These are phyloP conservation scores for Zasmidium cellare DNA, from an alignment of 2,329 filamentous ascomycete species.

Conservation along the genomic window DNA sequence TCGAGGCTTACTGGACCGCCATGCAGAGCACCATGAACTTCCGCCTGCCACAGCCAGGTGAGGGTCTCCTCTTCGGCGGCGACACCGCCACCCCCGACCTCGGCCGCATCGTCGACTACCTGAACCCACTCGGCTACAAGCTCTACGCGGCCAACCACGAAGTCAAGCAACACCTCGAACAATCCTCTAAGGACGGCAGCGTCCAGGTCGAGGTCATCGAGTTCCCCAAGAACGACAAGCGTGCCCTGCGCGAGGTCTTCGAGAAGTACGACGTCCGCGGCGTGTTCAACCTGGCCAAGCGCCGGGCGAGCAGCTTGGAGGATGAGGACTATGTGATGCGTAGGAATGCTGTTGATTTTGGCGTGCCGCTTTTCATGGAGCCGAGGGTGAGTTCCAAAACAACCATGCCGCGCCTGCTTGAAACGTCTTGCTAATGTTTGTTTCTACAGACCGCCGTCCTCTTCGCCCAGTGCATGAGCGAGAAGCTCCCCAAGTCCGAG, in stretches of 20 bases:
- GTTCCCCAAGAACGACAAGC: constrained; percentile 95
- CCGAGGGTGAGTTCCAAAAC: constrained; percentile 72
- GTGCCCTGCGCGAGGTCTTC: constrained; percentile 90
- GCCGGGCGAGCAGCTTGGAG: constrained; percentile 75
- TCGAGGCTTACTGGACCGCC: constrained; percentile 97
- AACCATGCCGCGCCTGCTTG: too few species aligned
- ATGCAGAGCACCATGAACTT: constrained; percentile 99
- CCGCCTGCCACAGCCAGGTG: constrained; percentile 89
- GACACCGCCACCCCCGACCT: constrained; percentile 72
- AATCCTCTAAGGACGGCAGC: constrained; percentile 60
- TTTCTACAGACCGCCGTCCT: constrained; percentile 88
- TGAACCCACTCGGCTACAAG: constrained; percentile 90
- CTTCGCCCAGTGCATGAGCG: constrained; percentile 94
- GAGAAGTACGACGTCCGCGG: constrained; percentile 95
- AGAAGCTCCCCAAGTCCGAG: constrained; percentile 86
- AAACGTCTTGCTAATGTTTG: too few species aligned
- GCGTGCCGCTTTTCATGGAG: constrained; percentile 97
- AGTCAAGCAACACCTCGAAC: constrained; percentile 83
- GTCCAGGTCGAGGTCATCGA: constrained; percentile 85
- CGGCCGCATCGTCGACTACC: constrained; percentile 77
- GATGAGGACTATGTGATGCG: constrained; percentile 97
- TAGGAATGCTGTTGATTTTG: constrained; percentile 96
- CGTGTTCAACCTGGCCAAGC: constrained; percentile 89
- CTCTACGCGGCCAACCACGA: constrained; percentile 80
- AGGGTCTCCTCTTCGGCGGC: constrained; percentile 92